Conservation (phyloP, 352 stramenopile genomes). For the Globisporangium takayamanum region DNA sequence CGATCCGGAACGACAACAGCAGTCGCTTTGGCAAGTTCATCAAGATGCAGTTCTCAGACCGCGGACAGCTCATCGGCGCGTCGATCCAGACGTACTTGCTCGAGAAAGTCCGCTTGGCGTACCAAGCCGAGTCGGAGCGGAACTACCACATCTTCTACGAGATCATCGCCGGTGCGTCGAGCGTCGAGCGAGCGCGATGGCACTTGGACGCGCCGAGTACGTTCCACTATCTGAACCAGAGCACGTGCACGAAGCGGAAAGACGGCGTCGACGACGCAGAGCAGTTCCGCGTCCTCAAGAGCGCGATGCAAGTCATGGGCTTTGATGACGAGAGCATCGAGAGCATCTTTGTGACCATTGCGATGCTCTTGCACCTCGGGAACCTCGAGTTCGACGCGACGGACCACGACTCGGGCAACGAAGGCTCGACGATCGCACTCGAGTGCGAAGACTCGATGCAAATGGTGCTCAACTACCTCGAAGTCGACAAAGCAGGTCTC, state of each 20-base stretch:
- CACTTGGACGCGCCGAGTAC: conserved; percentile 40
- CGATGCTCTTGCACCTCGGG: conserved; percentile 91
- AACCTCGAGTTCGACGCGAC: conserved; percentile 91
- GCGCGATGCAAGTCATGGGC: conserved; percentile 81
- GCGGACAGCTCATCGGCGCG: conserved; percentile 79
- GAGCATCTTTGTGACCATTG: conserved; percentile 89
- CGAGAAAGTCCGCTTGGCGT: conserved; percentile 93
- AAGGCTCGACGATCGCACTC: conserved; percentile 57
- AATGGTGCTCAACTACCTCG: conserved; percentile 83
- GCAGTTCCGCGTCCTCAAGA: conserved; percentile 80
- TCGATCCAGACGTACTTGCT: conserved; percentile 95
- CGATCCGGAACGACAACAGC: conserved; percentile 96
- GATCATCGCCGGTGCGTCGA: conserved; percentile 72
- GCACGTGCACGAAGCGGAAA: conserved; percentile 75
- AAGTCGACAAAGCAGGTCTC: conserved; percentile 82
- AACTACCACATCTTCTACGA: conserved; percentile 98
- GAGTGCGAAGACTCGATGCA: conserved; percentile 54
- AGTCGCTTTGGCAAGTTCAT: conserved; percentile 97
- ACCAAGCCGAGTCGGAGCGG: conserved; percentile 89
- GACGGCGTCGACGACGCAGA: conserved; percentile 87
- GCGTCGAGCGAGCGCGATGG: conserved; percentile 61
- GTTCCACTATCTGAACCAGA: conserved; percentile 91
- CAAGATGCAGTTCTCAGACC: conserved; percentile 91
- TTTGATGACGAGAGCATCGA: conserved; percentile 86
- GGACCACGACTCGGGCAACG: conserved; percentile 44